These are phyloP conservation scores for Ilex aquifolium DNA, from an alignment of 257 asterid species.

Conservation along the genomic window DNA sequence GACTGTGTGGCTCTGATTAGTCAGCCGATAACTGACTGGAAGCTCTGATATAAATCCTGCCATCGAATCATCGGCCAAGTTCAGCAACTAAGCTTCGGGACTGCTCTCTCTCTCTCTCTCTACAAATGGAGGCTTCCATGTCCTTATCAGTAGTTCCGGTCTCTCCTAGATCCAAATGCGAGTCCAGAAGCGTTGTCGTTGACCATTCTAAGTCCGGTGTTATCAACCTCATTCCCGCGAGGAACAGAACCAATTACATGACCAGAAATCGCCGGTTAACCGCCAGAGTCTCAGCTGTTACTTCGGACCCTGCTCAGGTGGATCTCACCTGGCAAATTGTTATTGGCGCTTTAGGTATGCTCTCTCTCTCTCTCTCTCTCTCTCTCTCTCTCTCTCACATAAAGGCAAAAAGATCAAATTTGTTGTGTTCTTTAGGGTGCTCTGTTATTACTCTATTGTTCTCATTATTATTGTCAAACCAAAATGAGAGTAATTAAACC, in stretches of 20 bases:
- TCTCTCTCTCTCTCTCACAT: background rate
- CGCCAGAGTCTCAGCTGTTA: background rate
- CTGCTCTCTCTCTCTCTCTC: too few relatives aligned
- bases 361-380: background rate
- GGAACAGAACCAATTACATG: background rate
- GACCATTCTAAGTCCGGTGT: background rate
- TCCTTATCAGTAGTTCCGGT: background rate
- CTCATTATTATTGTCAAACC: too few relatives aligned
- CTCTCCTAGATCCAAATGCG: background rate
- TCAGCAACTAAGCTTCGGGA: background rate
- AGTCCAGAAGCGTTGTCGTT: background rate
- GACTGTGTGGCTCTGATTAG: too few relatives aligned
- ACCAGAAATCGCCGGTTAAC: background rate
- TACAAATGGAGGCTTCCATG: background rate
- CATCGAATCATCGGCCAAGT: too few relatives aligned
- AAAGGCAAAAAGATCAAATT: background rate
- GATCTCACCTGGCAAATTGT: conserved; percentile 1
- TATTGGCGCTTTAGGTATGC: background rate
- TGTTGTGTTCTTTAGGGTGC: background rate
- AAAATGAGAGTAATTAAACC: too few relatives aligned
- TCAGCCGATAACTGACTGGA: too few relatives aligned
- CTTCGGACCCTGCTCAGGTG: background rate
- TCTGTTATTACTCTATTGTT: too few relatives aligned
- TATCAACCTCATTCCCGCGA: too few relatives aligned
- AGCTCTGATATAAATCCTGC: too few relatives aligned